Evolutionary conservation across 2,329 filamentous ascomycete genomes (phyloP), one percentile per base, ranked within the genome.

Genomic region (Calonectria crousiana): DNA sequence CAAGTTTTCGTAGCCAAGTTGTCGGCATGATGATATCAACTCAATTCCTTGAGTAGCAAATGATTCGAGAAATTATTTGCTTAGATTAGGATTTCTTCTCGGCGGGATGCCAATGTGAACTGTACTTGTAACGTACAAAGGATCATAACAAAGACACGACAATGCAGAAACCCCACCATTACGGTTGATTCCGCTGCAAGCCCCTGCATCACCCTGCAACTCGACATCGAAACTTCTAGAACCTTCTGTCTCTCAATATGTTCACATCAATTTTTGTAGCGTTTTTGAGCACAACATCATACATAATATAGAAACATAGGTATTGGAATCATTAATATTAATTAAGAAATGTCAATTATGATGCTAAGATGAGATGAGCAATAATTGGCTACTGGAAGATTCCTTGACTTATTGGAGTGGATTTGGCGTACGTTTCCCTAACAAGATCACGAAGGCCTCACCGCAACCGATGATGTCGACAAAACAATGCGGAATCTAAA

Each of bases 201-300:
- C 58, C 58, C 60, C 66, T 75, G 64, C 69, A 75, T 60, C 77
- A 76, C 77, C 76, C 74, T 56, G 70, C 65, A 62, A 66, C 73
- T 60, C 34, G 20, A 52, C 62, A 38, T 71, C 72, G 79, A 81
- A 81, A 72, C 74, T 81, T 81, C 79, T 81, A 81, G 79, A 81
- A 81, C 38, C 77, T 81, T 81, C 79, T 64, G 73, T 72, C 28
- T 38, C 36, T 47, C 32, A 32, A 30, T 52, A 6, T 41, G 34
- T 69, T 49, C 34, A 18, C 23, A 18, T 67, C 20, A 41, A 6
- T 30, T 47, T 47, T 47, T 23, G 44, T 23, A 32, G 56, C 23
- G 34, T 28, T 38, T 30, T 36, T 20, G 34, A 60, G 13, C 13
- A n/a, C 16, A 34, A 56, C n/a, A 3, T 14, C 13, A 47, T 23